Conservation (phyloP, 495 filamentous ascomycete genomes). For the Lasiosphaeria hispida region DNA sequence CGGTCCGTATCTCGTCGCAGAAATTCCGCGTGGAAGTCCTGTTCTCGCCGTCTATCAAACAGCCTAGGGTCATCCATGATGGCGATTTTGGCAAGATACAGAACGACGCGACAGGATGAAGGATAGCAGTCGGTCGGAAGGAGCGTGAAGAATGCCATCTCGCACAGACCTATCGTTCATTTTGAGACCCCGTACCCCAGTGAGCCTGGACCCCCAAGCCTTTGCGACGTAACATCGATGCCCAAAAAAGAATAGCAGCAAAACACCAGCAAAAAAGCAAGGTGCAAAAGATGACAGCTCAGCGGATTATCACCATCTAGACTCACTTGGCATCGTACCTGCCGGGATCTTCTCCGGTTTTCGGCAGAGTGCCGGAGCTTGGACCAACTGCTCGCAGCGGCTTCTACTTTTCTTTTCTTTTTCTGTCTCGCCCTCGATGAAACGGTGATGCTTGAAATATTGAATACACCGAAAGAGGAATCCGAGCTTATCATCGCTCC, state of each 20-base stretch:
- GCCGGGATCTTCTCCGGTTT: constrained; percentile 2
- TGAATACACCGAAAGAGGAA: background rate
- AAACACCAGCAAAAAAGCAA: background rate
- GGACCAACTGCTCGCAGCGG: constrained; percentile 5
- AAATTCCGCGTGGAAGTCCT: too few relatives aligned
- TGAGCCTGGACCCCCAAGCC: background rate
- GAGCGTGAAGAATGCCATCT: background rate
- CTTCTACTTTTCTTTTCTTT: constrained; percentile 1
- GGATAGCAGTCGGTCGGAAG: too few relatives aligned
- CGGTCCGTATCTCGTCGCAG: too few relatives aligned
- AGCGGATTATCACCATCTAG: background rate
- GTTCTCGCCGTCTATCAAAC: too few relatives aligned
- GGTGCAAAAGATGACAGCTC: constrained; percentile 4
- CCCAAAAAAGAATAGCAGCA: background rate
- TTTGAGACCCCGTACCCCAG: background rate
- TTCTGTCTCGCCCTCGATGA: background rate
- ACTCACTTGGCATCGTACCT: background rate
- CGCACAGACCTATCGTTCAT: constrained; percentile 8
- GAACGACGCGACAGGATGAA: too few relatives aligned
- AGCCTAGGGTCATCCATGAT: too few relatives aligned
- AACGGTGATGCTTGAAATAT: constrained; percentile 2
- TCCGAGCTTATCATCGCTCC: background rate
- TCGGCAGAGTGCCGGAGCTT: constrained; percentile 8
- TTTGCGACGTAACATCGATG: background rate
- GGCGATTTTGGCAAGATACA: too few relatives aligned